Evolutionary conservation across 805 yeast genomes (phyloP), one percentile per base, ranked within the genome.

Genomic region (Candida dendrica): DNA sequence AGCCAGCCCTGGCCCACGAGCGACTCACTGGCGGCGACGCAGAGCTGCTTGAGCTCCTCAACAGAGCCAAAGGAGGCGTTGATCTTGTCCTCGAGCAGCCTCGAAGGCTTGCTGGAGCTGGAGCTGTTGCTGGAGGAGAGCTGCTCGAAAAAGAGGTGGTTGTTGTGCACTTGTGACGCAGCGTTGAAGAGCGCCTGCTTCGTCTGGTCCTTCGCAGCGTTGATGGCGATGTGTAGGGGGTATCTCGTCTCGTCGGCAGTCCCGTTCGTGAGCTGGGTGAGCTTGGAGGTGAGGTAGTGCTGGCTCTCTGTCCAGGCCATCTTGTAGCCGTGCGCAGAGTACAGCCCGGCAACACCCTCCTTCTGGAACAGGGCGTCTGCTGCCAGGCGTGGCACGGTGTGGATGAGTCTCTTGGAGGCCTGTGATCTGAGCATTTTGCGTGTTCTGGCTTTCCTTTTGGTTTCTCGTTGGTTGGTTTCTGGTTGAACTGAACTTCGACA

Each of bases 101-200:
- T 61, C 17, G 68, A 62, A 42, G 75, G 68, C 41, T 55, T 50
- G 13, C 61, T 54, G 6, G 39, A 42, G 18, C 50, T 53, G 16
- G 51, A 45, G 24, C 42, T 47, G 13, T 11, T 5, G 9, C 58
- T 43, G 3, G 53, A 41, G 6, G 50, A 45, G 39, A 81, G 65
- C 55, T 84, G 84, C 60, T 83, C 78, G 56, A 89, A 80, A 54
- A 84, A 88, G 39, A 93, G 72, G 64, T 91, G 98, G 67, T 93
- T 93, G 65, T 89, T 90, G 66, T 85, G 91, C 3, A 89, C 81
- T 59, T 85, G 95, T 4, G 96, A 85, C 3, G 98, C 97, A 56
- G 74, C 77, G 64, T 90, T 93, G 71, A 82, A 90, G n/a, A 77
- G 63, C 42, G 77, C 75, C 29, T 89, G 81, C 52, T 77, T 75